Base-by-base conservation (phyloP, 495 filamentous ascomycete genomes). In the Penicillium canariense region DNA sequence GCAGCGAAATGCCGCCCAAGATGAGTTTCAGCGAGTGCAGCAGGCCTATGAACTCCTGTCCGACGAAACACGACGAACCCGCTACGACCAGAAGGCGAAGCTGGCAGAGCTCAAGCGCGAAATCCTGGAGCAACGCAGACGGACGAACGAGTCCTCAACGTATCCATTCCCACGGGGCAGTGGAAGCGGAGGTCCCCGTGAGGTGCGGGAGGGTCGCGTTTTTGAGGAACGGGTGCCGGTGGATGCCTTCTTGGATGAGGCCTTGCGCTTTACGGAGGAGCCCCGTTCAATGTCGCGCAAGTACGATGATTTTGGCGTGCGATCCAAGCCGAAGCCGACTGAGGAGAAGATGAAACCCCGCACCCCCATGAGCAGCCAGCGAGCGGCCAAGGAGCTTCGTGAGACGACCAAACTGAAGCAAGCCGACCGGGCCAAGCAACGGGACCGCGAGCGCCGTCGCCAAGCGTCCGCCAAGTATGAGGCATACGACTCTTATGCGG, bases 21-120 rank as follows among this genome's bases (percentile, higher is more conserved):
- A 89, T 52, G 84, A 96, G 73, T 98, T 97, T 68, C 90, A 97
- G 70, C 86, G 86, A 69, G 90, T 97, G 28, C 93, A 97, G 69
- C 82, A 91, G 57, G 90, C 94, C 42, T 98, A 95, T 68, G 94
- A 97, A 71, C 76, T 95, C 12, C 82, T 98, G 39, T 90, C 84
- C 64, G 88, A 97, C 66, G 87, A 91, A 25, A 75, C 72, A 3
- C 82, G 83, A 54, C 79, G 90, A 58, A 60, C 75, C 47, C 83
- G 82, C 53, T 95, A 96, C 71, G 91, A 98, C 69, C 83, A 89
- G 27, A 81, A 87, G 65, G 78, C 87, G 34, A 81, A 77, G 62
- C 69, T 93, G 35, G 79, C 77, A 5, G 75, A 88, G 68, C 58
- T 86, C 48, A 76, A 76, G 55, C 77, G 78, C 50, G 76, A 84